phyloP scores from a whole-genome alignment of 805 yeast species.

The Candida tallmaniae region DNA sequence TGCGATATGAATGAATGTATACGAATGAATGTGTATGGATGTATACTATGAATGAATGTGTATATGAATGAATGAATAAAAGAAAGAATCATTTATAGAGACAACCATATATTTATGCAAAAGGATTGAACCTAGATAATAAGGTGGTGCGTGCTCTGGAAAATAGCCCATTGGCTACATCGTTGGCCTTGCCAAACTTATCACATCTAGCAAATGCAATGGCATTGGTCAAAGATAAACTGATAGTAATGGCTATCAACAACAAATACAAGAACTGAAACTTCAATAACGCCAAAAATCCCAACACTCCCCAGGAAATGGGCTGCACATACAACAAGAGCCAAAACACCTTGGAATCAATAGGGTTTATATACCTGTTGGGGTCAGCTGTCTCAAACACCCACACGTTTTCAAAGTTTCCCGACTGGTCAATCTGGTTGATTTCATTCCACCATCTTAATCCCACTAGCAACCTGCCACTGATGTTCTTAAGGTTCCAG shows the following conservation, averaged over 20 bases:
- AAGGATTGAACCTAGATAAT: slow-evolving; percentile 46
- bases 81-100: neutral
- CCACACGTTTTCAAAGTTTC: slow-evolving; percentile 64
- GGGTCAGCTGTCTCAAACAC: slow-evolving; percentile 86
- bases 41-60: too few relatives aligned
- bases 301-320: slow-evolving; percentile 68
- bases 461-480: slow-evolving; percentile 88
- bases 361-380: slow-evolving; percentile 70
- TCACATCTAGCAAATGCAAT: slow-evolving; percentile 91
- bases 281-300: slow-evolving; percentile 71
- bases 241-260: slow-evolving; percentile 61
- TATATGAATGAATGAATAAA: too few relatives aligned
- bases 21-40: neutral
- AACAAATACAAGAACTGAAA: slow-evolving; percentile 66
- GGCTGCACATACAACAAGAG: slow-evolving; percentile 71
- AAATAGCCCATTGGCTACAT: slow-evolving; percentile 53
- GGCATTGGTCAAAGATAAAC: slow-evolving; percentile 75
- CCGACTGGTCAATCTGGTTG: slow-evolving; percentile 40
- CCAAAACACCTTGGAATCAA: slow-evolving; percentile 91
- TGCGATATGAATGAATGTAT: too few relatives aligned
- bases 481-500: slow-evolving; percentile 88
- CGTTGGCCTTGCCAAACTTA: slow-evolving; percentile 82
- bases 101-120: slow-evolving; percentile 12
- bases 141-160: slow-evolving; percentile 47
- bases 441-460: slow-evolving; percentile 95